These are phyloP conservation scores for Xylariaceae sp. DNA, from an alignment of 2,329 filamentous ascomycete genomes.

Conservation along the genomic window DNA sequence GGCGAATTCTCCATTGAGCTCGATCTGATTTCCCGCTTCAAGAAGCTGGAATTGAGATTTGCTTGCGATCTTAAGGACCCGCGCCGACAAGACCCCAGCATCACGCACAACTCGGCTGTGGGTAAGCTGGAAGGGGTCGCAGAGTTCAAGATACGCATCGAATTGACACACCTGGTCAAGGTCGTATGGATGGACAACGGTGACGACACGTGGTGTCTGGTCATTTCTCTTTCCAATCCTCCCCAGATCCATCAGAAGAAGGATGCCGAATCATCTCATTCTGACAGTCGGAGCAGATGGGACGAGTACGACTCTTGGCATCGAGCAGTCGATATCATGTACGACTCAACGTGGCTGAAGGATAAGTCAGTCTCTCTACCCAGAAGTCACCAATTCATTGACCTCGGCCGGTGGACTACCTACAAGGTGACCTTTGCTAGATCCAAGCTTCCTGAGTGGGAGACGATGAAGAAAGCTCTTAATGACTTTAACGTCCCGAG, in stretches of 20 bases:
- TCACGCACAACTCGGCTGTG: slow-evolving; percentile 9
- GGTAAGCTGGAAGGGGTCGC: slow-evolving; percentile 12
- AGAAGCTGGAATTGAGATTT: slow-evolving; percentile 37
- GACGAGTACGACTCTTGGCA: slow-evolving; percentile 40
- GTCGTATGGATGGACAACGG: slow-evolving; percentile 35
- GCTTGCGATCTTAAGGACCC: slow-evolving; percentile 21
- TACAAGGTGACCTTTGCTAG: slow-evolving; percentile 42
- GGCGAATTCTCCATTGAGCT: slow-evolving; percentile 31
- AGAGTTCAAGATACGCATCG: slow-evolving; percentile 38
- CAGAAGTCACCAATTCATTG: slow-evolving; percentile 35
- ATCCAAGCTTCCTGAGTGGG: slow-evolving; percentile 29
- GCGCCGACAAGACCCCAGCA: slow-evolving; percentile 11
- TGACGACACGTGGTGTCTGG: slow-evolving; percentile 32
- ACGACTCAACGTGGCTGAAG: slow-evolving; percentile 28
- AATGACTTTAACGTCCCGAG: slow-evolving; percentile 69
- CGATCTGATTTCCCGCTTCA: slow-evolving; percentile 31
- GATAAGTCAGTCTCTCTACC: slow-evolving; percentile 36
- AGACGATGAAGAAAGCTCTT: slow-evolving; percentile 49
- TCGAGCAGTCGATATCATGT: slow-evolving; percentile 42
- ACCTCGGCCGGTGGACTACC: slow-evolving; percentile 55
- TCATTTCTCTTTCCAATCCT: slow-evolving; percentile 42
- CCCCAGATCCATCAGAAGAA: slow-evolving; percentile 42
- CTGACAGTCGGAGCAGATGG: slow-evolving; percentile 32
- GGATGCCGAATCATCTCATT: slow-evolving; percentile 28
- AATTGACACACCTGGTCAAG: slow-evolving; percentile 41